Evolutionary conservation across 768 basidiomycete genomes (phyloP), one percentile per base, ranked within the genome.

Genomic region (Suillus subluteus): DNA sequence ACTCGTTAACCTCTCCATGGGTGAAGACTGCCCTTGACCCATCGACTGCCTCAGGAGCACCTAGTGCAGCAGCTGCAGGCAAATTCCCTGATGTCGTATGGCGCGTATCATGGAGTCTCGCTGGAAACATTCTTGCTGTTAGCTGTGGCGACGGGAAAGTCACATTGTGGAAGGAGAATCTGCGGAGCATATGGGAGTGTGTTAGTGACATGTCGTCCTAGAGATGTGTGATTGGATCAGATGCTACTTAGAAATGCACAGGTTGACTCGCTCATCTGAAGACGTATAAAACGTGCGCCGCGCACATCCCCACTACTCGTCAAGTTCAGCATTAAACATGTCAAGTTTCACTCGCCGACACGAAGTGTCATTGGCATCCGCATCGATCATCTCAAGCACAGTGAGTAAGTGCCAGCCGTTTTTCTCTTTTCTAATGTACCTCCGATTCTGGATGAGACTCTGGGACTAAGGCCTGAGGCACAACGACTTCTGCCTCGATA

Each of bases 101-200:
- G 98, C 87, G 96, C n/a, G 95, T 98, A 41, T 95, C 93, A 55
- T 99, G 98, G 98, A 96, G 94, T 70, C 85, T 98, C 32, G 94
- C 96, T 1, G 97, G 97, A 21, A 99, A 98, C 74, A 86, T 99
- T 62, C 84, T 99, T 56, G 96, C 96, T 0, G 98, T 99, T 54
- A 95, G 94, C 76, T 97, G 95, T 78, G 96, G 96, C 12, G 98
- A 99, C 74, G 97, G 98, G 15, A 98, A 98, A 79, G 97, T 99
- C 26, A 95, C 93, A 9, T 82, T 98, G 61, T 99, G 98, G 97
- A 99, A 99, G 79, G 98, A 99, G 81, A 96, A 94, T 76, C 79
- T 98, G 73, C 92, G 92, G 73, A 94, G 94, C n/a, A 82, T 85
- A 23, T 99, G 96, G 94, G 98, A 99, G 79, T 96, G 96, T 76